Conservation (phyloP, 495 filamentous ascomycete genomes). For the Aspergillus campestris region DNA sequence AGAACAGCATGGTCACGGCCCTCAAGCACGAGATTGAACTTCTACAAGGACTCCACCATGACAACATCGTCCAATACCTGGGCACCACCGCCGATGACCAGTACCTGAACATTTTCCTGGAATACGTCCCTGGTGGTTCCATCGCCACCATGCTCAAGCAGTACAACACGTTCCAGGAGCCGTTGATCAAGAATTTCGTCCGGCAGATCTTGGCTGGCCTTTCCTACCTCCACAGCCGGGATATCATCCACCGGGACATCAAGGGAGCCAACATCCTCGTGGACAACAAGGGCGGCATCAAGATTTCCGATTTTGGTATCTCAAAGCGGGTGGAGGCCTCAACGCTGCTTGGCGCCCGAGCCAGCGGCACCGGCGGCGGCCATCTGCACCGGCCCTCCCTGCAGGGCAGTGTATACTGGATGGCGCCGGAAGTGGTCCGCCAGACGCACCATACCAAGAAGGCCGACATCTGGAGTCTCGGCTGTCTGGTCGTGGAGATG, state of each 20-base stretch:
- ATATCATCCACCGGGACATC: conserved; percentile 98
- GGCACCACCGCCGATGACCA: conserved; percentile 85
- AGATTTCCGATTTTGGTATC: conserved; percentile 99
- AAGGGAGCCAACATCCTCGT: conserved; percentile 98
- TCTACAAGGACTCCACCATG: conserved; percentile 86
- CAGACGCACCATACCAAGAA: conserved; percentile 97
- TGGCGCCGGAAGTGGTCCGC: conserved; percentile 97
- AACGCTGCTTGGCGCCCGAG: conserved; percentile 48
- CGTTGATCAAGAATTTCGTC: conserved; percentile 91
- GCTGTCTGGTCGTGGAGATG: conserved; percentile 97
- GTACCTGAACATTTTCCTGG: conserved; percentile 98
- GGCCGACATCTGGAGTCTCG: conserved; percentile 98
- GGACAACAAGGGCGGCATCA: conserved; percentile 97
- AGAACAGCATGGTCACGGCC: conserved; percentile 96
- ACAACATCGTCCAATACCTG: conserved; percentile 97
- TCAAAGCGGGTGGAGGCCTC: conserved; percentile 92
- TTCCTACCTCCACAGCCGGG: conserved; percentile 88
- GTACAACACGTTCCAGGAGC: conserved; percentile 90
- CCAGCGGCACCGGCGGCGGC: conserved; percentile 39
- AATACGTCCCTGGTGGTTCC: conserved; percentile 96
- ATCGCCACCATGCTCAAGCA: conserved; percentile 97
- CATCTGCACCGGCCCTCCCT: conserved; percentile 83
- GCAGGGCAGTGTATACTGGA: conserved; percentile 98
- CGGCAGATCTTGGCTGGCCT: conserved; percentile 91
- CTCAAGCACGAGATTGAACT: conserved; percentile 94